Evolutionary conservation across 768 basidiomycete species (phyloP).

Genomic region (Hericium erinaceus): DNA sequence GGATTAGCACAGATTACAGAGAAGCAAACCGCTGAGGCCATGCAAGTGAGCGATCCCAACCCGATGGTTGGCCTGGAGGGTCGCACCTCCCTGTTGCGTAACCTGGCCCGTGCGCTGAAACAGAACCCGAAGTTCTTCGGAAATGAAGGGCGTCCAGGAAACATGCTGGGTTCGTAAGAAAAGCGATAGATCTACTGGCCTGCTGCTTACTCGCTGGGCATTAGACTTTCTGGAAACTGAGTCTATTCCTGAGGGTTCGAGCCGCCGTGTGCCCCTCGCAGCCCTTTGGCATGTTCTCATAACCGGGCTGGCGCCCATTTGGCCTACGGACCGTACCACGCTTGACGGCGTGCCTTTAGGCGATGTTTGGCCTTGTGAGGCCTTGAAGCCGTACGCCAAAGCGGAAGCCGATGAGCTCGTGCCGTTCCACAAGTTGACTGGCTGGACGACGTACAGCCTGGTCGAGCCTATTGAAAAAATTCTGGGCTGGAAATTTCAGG

Average conservation of each 20-base stretch:
- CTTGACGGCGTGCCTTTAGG: slow-evolving; percentile 69
- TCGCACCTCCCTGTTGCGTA: slow-evolving; percentile 65
- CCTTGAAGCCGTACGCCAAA: slow-evolving; percentile 25
- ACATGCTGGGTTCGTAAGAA: slow-evolving; percentile 54
- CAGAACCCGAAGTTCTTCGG: slow-evolving; percentile 66
- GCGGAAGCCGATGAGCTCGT: slow-evolving; percentile 64
- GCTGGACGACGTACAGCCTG: slow-evolving; percentile 89
- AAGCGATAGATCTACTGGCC: slow-evolving; percentile 3
- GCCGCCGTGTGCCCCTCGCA: slow-evolving; percentile 53
- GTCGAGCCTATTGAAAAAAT: slow-evolving; percentile 74
- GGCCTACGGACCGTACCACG: slow-evolving; percentile 68
- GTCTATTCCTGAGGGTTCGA: slow-evolving; percentile 32
- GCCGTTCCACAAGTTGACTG: slow-evolving; percentile 93
- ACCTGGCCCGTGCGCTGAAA: slow-evolving; percentile 63
- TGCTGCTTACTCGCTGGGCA: slow-evolving; percentile 1
- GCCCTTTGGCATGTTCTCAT: slow-evolving; percentile 79
- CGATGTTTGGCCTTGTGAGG: slow-evolving; percentile 87
- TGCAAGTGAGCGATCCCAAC: slow-evolving; percentile 75
- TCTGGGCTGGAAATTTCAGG: slow-evolving; percentile 75
- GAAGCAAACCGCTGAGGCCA: slow-evolving; percentile 48
- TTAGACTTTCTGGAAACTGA: slow-evolving; percentile 62
- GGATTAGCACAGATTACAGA: slow-evolving; percentile 59
- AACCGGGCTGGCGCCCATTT: slow-evolving; percentile 76
- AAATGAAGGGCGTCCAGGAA: slow-evolving; percentile 64
- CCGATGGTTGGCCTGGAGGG: slow-evolving; percentile 90